Evolutionary conservation across 352 stramenopile species (phyloP), one percentile per base, ranked within the genome.

Genomic region (Pythium insidiosum): DNA sequence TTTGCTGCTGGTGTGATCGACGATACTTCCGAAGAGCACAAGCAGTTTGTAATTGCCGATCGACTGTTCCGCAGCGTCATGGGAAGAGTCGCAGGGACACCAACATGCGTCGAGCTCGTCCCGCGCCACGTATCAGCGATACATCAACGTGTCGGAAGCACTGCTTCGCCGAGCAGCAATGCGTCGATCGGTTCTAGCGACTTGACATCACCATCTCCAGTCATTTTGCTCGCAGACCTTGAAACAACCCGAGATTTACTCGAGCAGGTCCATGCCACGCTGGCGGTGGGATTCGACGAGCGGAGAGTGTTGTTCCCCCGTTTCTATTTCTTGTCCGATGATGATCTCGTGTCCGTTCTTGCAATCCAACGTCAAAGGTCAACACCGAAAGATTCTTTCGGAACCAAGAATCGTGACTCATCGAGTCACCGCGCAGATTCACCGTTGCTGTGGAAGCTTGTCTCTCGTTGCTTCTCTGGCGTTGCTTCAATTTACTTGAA

Each of bases 311-410:
- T 61, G 13, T 91, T 91, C 39, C 47, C 72, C 22, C 69, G 79
- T 0, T 86, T 88, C 53, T 87, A 68, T 39, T 79, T 87, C 5
- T 46, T 91, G 2, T 82, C 71, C 0, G 76, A 91, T 19, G n/a
- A 26, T 11, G 70, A 85, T 30, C 29, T 91, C 4, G 67, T 88
- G 1, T 36, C 51, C 3, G 63, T 59, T 0, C 60, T 88, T 6
- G 65, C 72, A 0, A 63, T 42, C 11, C 38, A 38, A 12, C 50
- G 47, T 0, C 5, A 37, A 6, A 45, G 54, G 19, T 39, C 40
- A 6, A 24, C 31, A 22, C 26, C 16, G n/a, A n/a, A n/a, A n/a
- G n/a, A n/a, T n/a, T n/a, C n/a, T n/a, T n/a, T n/a, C n/a, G n/a
- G n/a, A n/a, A n/a, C n/a, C n/a, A n/a, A n/a, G n/a, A 33, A 33